Base-by-base conservation (phyloP, 257 asterid species). In the Hygrophila difformis region DNA sequence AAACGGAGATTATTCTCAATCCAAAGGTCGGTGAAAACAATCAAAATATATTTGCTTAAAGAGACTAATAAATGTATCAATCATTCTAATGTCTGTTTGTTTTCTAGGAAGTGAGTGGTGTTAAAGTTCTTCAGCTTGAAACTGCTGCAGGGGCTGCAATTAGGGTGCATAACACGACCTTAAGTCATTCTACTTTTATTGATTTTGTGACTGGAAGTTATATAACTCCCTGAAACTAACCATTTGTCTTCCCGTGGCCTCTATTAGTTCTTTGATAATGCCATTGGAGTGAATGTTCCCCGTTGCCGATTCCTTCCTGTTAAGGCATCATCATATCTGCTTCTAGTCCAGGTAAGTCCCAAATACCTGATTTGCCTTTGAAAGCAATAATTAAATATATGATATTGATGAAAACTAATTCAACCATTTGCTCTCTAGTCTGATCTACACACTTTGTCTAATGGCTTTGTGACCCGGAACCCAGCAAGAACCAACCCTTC, bases 141-240 rank as follows among this genome's bases (percentile, higher is more conserved):
- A 84, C 96, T 47, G 97, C 97, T 55, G 99, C 96, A 38, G 99
- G 99, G 46, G 97, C 99, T 49, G 99, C 97, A 18, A 91, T 91
- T 59, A 83, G 60, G 97, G 99, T 91, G 77, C 24, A 12, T 39
- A 41, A 40, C 38, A 29, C 56, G 28, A 20, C 56, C 14, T 19
- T 50, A 58, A 16, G 17, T 18, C 14, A 29, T 5, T 21, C 44
- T 34, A 18, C n/a, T 39, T 45, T 35, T 7, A 8, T 26, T 26
- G 31, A 5, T 26, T 8, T 26, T 3, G 4, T 8, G 8, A 13
- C 38, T 55, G 13, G 17, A 53, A 3, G 29, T 21, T 10, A 24
- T 51, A 33, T 23, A 39, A 39, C 28, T 31, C 33, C 7, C 6
- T 34, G 48, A 33, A 38, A 33, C 50, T 53, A 40, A 31, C 33